These are phyloP conservation scores for Cucurbita argyrosperma DNA, from an alignment of 306 rosid species.

Conservation along the genomic window DNA sequence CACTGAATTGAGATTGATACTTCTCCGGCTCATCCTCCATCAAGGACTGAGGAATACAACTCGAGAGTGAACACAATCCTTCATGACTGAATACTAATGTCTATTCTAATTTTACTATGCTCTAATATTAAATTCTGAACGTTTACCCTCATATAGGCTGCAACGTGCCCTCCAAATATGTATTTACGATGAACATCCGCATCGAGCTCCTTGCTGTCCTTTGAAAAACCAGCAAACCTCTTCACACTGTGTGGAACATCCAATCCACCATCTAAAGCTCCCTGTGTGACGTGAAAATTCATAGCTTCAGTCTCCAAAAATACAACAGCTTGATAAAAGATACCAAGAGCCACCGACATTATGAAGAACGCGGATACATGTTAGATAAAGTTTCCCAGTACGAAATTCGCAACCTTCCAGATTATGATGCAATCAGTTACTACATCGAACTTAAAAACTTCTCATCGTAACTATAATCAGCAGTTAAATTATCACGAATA, in stretches of 20 bases:
- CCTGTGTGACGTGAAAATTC: constrained; percentile 44
- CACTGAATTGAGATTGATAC: constrained; percentile 53
- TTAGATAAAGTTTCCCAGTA: not conserved
- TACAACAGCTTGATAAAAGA: not conserved
- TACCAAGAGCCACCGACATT: not conserved
- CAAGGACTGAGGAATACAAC: constrained; percentile 18
- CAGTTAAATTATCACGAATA: not conserved
- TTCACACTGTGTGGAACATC: constrained; percentile 67
- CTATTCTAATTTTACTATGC: not conserved
- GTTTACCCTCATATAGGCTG: constrained; percentile 44
- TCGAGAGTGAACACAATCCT: not conserved
- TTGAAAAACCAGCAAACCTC: constrained; percentile 51
- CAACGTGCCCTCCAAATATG: constrained; percentile 50
- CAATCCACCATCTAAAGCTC: constrained; percentile 60
- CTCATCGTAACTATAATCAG: too few species aligned
- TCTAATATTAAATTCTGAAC: not conserved
- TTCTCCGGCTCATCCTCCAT: constrained; percentile 61
- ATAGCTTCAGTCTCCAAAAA: not conserved
- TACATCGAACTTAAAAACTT: not conserved
- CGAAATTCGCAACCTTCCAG: not conserved
- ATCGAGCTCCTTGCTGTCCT: constrained; percentile 43
- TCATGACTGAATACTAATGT: not conserved
- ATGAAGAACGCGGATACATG: not conserved
- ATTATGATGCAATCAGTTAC: not conserved
- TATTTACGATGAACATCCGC: constrained; percentile 61